A percentile compares a stretch with the other conserved stretches of the same genome.
Conservation (phyloP, 176 grass and related monocot genomes). For the Ananas comosus region DNA sequence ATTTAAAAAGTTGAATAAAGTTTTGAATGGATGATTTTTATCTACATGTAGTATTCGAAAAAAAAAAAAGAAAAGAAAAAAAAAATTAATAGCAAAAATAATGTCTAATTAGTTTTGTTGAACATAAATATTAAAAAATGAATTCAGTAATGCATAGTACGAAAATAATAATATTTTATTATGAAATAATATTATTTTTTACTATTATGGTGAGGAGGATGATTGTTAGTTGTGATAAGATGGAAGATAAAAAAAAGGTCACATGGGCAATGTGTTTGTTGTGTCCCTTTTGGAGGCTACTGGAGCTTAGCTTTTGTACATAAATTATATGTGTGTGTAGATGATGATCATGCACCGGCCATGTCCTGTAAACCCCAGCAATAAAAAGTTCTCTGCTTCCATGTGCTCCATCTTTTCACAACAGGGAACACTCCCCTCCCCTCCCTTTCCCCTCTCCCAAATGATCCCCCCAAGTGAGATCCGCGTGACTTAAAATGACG, state of each 20-base stretch:
- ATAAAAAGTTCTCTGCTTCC: not conserved
- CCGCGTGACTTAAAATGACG: not conserved
- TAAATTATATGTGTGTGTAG: too few species aligned
- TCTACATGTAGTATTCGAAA: too few species aligned
- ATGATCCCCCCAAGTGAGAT: not conserved
- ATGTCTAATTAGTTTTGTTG: too few species aligned
- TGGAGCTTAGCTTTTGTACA: not conserved
- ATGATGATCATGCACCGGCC: not conserved
- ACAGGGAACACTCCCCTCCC: not conserved
- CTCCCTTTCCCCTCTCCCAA: too few species aligned
- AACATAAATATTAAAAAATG: too few species aligned
- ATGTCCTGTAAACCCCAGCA: slow-evolving; percentile 4
- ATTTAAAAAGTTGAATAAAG: too few species aligned
- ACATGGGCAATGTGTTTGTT: not conserved
- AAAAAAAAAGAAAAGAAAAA: too few species aligned
- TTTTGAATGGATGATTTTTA: too few species aligned
- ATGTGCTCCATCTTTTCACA: slow-evolving; percentile 14
- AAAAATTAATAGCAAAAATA: too few species aligned
- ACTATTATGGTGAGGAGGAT: not conserved
- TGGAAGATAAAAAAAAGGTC: not conserved
- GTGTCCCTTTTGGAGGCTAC: not conserved
- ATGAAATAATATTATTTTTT: too few species aligned
- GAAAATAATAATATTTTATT: too few species aligned
- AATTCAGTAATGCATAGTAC: too few species aligned
- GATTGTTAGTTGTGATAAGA: not conserved